Base-by-base conservation (phyloP, 768 basidiomycete genomes). In the Suillus fuscotomentosus region DNA sequence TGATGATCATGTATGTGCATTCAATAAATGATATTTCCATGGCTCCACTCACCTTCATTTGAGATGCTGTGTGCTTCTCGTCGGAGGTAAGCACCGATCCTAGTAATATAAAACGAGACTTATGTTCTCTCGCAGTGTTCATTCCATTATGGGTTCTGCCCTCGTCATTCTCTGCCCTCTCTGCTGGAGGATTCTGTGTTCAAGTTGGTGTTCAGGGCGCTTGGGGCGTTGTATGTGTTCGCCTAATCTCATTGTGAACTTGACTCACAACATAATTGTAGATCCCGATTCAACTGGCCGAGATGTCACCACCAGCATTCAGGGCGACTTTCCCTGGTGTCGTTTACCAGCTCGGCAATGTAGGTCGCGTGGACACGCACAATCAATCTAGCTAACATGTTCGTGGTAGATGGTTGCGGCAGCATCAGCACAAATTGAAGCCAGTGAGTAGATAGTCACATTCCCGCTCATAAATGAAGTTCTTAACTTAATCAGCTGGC, bases 141-240 rank as follows among this genome's bases (percentile, higher is more conserved):
- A 90, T 92, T 69, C 90, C 90, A 0, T 80, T 95, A 1, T 96
- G 94, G 95, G 91, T 94, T 68, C 70, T 97, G 10, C 95, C 95
- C 2, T 76, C 69, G 6, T 76, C 82, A 1, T 95, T 95, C 74
- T 73, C 83, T 1, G 83, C 79, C 2, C 87, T 97, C 10, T 72
- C 91, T 0, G 92, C 92, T 0, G 93, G 93, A 11, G 94, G 92
- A 0, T 97, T 96, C 78, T 94, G 84, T 68, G 78, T 94, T 20
- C 94, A 95, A 71, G 85, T 92, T 67, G 92, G 92, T 60, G 92
- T 96, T 0, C 95, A 97, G 73, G 94, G 93, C 1, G 94, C 92
- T 43, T 94, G 92, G 91, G 92, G 92, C 69, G 88, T 93, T 10
- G 91, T 93, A 71, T 67, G 90, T 73, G 1, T 20, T 43, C 53